Percentiles rank a stretch among this genome's conserved stretches.
phyloP scores from a whole-genome alignment of 2,329 filamentous ascomycete species.

The Pyrenophora graminea region DNA sequence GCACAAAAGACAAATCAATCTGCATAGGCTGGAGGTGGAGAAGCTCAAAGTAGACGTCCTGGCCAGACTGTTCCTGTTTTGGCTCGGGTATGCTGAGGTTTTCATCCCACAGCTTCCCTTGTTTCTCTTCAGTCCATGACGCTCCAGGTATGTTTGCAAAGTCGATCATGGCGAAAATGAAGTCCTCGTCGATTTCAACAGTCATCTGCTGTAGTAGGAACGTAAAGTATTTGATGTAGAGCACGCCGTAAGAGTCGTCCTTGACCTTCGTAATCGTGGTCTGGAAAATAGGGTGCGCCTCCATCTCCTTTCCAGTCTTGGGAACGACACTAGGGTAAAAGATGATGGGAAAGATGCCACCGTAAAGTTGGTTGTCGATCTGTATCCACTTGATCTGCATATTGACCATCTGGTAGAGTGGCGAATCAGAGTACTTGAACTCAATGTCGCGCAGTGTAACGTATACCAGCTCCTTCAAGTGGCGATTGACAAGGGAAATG shows the following conservation, averaged over 20 bases:
- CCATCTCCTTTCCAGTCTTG: constrained; percentile 94
- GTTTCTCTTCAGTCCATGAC: constrained; percentile 80
- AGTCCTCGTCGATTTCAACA: constrained; percentile 94
- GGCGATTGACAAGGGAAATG: constrained; percentile 89
- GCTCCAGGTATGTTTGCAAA: constrained; percentile 92
- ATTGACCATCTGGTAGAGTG: constrained; percentile 87
- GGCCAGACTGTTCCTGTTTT: constrained; percentile 77
- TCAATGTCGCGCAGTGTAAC: constrained; percentile 90
- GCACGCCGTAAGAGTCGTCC: constrained; percentile 94
- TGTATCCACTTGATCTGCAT: constrained; percentile 98
- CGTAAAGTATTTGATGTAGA: constrained; percentile 98
- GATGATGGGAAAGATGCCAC: constrained; percentile 96
- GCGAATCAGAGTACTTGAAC: constrained; percentile 90
- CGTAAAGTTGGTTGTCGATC: constrained; percentile 97
- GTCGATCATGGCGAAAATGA: constrained; percentile 93
- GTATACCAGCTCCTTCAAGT: constrained; percentile 90
- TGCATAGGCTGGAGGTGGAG: constrained; percentile 98
- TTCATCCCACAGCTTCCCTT: constrained; percentile 87
- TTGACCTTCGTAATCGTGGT: constrained; percentile 92
- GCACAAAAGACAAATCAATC: constrained; percentile 93
- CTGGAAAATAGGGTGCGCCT: constrained; percentile 92
- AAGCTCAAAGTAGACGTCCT: constrained; percentile 97
- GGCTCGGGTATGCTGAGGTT: constrained; percentile 91
- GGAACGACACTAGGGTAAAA: constrained; percentile 97
- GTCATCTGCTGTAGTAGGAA: constrained; percentile 97